Evolutionary conservation across 1,284 basidiomycete genomes (phyloP), one percentile per base, ranked within the genome.

Genomic region (Ustilago esculenta): DNA sequence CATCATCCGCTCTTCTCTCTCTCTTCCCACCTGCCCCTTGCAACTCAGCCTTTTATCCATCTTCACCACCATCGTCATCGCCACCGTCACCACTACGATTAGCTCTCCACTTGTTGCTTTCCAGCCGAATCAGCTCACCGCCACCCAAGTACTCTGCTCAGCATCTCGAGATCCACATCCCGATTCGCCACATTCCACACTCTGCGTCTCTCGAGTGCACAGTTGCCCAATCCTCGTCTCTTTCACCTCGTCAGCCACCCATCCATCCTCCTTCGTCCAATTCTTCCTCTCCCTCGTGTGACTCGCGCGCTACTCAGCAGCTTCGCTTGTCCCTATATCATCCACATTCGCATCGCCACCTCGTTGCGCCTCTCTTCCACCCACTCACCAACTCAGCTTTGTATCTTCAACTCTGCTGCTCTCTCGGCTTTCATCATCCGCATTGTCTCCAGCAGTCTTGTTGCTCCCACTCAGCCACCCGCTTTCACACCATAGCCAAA

Each of bases 301-400:
- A 59, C 56, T 60, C 51, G 58, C 50, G 50, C 50, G 47, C 54
- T 34, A 45, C 49, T 36, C 43, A 49, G 51, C 58, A 39, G 34
- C 41, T 40, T 17, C 27, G 30, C 39, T 36, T 20, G 32, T 25
- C 15, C 39, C 23, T 42, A 39, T 23, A 42, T 39, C 39, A 11
- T 34, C 23, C 9, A 33, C 39, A 25, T 47, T 41, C 5, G 17
- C 40, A 14, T 60, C 30, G 41, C 45, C 50, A 48, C n/a, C n/a
- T n/a, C n/a, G n/a, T n/a, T n/a, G n/a, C n/a, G 27, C 35, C 45
- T 42, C 36, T 35, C 39, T 17, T 12, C 44, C n/a, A 33, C 18
- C 49, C 21, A 37, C 24, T 42, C 39, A 20, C 39, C 32, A 27
- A 17, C 30, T 35, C 47, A 24, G 27, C 35, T n/a, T n/a, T n/a